phyloP scores from a whole-genome alignment of 2,329 filamentous ascomycete genomes.

The Bipolaris oryzae region DNA sequence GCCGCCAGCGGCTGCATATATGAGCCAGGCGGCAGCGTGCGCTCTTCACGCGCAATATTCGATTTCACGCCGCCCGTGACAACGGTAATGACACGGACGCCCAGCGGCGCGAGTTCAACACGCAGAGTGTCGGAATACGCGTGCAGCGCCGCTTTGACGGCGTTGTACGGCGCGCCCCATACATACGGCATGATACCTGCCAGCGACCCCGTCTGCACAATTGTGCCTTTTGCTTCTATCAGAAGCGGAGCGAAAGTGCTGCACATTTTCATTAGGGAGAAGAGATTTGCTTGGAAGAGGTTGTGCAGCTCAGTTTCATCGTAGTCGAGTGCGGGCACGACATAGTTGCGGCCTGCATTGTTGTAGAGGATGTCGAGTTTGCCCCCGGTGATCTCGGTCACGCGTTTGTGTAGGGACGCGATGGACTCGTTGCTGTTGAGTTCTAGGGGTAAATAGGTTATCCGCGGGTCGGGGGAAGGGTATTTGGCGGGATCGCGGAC shows the following conservation, averaged over 20 bases:
- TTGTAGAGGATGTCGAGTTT: constrained; percentile 64
- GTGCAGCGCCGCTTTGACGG: constrained; percentile 65
- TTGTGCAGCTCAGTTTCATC: constrained; percentile 45
- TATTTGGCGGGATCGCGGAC: constrained; percentile 59
- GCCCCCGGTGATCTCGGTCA: constrained; percentile 54
- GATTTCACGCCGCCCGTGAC: constrained; percentile 66
- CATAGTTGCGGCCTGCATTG: constrained; percentile 64
- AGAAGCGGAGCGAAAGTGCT: constrained; percentile 62
- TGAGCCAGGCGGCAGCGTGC: constrained; percentile 55
- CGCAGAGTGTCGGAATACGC: constrained; percentile 63
- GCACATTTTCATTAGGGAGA: constrained; percentile 64
- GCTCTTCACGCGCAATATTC: constrained; percentile 61
- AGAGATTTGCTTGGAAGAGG: constrained; percentile 56
- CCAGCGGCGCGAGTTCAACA: constrained; percentile 61
- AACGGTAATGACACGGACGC: constrained; percentile 55
- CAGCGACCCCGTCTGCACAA: constrained; percentile 54
- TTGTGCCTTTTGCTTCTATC: constrained; percentile 53
- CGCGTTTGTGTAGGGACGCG: constrained; percentile 53
- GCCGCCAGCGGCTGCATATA: constrained; percentile 59
- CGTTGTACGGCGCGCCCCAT: constrained; percentile 58
- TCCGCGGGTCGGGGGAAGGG: constrained; percentile 55
- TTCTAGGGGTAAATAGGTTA: constrained; percentile 62
- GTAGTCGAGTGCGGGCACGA: constrained; percentile 63
- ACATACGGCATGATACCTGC: constrained; percentile 50
- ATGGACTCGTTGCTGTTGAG: constrained; percentile 60